These are phyloP conservation scores for Xylariaceae sp. DNA, from an alignment of 2,329 filamentous ascomycete species.

Conservation along the genomic window DNA sequence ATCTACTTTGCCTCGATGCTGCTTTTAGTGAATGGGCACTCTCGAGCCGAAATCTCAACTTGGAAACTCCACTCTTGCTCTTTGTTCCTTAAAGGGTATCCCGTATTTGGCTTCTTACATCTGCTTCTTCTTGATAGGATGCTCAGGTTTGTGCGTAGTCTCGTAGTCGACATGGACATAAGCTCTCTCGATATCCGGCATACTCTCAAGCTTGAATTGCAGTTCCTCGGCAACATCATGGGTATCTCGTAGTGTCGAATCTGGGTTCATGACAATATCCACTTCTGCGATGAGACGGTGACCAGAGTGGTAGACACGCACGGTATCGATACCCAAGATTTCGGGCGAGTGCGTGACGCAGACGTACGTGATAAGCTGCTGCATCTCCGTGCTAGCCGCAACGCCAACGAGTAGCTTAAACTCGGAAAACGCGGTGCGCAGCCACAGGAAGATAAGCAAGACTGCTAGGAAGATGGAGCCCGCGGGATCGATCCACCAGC, in stretches of 20 bases:
- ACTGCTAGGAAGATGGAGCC: constrained; percentile 82
- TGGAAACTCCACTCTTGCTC: too few relatives aligned
- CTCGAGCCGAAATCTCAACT: too few relatives aligned
- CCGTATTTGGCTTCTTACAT: too few relatives aligned
- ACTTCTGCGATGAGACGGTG: constrained; percentile 90
- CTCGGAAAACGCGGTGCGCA: constrained; percentile 80
- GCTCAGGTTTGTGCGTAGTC: constrained; percentile 91
- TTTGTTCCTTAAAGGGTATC: too few relatives aligned
- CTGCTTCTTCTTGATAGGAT: constrained; percentile 58
- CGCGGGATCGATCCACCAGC: constrained; percentile 93
- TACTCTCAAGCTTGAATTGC: constrained; percentile 87
- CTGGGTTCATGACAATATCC: constrained; percentile 87
- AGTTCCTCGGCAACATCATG: constrained; percentile 94
- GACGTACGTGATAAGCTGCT: constrained; percentile 95
- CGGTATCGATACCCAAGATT: constrained; percentile 88
- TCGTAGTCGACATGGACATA: constrained; percentile 99
- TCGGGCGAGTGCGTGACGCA: constrained; percentile 85
- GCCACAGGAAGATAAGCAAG: constrained; percentile 77
- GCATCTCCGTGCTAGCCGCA: constrained; percentile 76
- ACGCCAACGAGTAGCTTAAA: constrained; percentile 91
- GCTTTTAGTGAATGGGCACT: too few relatives aligned
- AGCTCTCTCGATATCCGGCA: constrained; percentile 88
- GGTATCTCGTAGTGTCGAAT: constrained; percentile 69
- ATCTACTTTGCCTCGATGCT: too few relatives aligned
- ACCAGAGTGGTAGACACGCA: constrained; percentile 88